Evolutionary conservation across 352 stramenopile species (phyloP), one percentile per base, ranked within the genome.

Genomic region (Phytophthora brassicae): DNA sequence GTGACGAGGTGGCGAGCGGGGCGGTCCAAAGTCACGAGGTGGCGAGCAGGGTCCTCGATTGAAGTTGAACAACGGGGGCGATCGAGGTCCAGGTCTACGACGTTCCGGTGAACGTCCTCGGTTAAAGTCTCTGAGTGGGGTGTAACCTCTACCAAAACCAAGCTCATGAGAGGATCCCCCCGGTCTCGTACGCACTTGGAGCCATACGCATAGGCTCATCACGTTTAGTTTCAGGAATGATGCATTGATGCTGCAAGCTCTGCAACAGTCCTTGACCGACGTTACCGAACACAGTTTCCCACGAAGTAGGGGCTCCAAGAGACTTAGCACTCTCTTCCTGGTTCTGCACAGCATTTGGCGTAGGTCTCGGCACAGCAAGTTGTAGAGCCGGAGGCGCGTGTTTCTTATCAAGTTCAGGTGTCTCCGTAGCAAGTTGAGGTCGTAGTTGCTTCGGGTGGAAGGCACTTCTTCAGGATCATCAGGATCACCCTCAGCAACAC

Each of bases 251-350:
- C 31, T 38, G 22, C 22, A 23, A 14, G 12, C 16, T 19, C 22
- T 45, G 6, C 31, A 20, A 39, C 1, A 54, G 53, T 26, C 53
- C 53, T 48, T 61, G 42, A 12, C 43, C 43, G 23, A 61, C 4
- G 8, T 53, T n/a, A n/a, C 26, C 39, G 6, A 60, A 16, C 3
- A 53, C 8, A 6, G 23, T 35, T 11, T 60, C 42, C 53, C 53
- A 60, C 5, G 20, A 31, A 29, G 33, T n/a, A 31, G 9, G 31
- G 5, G 19, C 1, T 38, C 31, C 43, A 11, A 6, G 29, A 19
- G 8, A 12, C 11, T n/a, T 1, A 31, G 17, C 13, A 4, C 53
- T 16, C 42, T 61, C 31, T 31, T 43, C n/a, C 42, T 61, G 43
- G 20, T 31, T 24, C 53, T 41, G 42, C 42, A 52, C 41, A 29